Percentiles rank a stretch among this genome's conserved stretches.
phyloP scores from a whole-genome alignment of 1,284 basidiomycete genomes.

The Malassezia dermatis region DNA sequence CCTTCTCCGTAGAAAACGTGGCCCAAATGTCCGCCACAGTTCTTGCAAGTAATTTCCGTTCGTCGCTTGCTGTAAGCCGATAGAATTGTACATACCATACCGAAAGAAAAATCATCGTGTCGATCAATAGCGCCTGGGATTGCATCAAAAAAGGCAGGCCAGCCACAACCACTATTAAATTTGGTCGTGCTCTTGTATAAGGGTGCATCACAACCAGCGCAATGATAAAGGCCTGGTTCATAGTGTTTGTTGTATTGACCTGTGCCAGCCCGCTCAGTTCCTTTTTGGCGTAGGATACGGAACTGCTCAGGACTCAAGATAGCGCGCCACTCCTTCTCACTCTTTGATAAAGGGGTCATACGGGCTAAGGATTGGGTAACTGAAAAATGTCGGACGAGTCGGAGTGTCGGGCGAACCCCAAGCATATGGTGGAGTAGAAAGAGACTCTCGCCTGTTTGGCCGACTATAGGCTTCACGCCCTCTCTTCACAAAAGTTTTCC shows the following conservation, averaged over 20 bases:
- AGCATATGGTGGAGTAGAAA: not conserved
- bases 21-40: slow-evolving; percentile 78
- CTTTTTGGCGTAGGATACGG: slow-evolving; percentile 71
- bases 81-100: slow-evolving; percentile 40
- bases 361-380: not conserved
- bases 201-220: slow-evolving; percentile 48
- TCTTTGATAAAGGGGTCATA: slow-evolving; percentile 51
- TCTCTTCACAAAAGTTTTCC: too few relatives aligned
- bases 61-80: slow-evolving; percentile 35
- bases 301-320: slow-evolving; percentile 78
- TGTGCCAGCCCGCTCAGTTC: slow-evolving; percentile 68
- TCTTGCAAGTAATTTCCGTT: slow-evolving; percentile 64
- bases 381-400: not conserved
- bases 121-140: slow-evolving; percentile 76
- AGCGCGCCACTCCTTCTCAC: slow-evolving; percentile 75
- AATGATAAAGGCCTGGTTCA: slow-evolving; percentile 59
- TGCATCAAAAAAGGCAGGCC: slow-evolving; percentile 94
- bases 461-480: not conserved
- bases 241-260: slow-evolving; percentile 66
- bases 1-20: slow-evolving; percentile 88
- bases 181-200: slow-evolving; percentile 64
- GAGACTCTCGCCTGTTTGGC: not conserved
- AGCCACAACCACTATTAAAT: slow-evolving; percentile 85
- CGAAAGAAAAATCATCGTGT: slow-evolving; percentile 50
- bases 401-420: not conserved